Evolutionary conservation across 1,284 basidiomycete species (phyloP), one percentile per base, ranked within the genome.

Genomic region (Rhodotorula sp.): DNA sequence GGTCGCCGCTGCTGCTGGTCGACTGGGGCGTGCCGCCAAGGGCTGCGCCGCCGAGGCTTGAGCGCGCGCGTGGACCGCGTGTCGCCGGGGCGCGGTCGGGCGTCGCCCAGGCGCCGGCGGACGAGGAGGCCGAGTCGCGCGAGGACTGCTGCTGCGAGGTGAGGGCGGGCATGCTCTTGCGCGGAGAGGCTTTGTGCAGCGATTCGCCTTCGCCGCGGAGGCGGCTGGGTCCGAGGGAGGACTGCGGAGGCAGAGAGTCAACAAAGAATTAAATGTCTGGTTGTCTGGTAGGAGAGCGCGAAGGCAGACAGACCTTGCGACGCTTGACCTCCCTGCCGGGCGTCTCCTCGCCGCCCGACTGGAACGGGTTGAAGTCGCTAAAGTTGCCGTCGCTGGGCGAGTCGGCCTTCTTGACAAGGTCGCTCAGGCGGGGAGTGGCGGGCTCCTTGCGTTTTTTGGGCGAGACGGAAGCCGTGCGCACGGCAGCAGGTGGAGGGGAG

Each of bases 361-460:
- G 85, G 77, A 86, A 86, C 1, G 85, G 85, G 77, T 86, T 86
- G 76, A 79, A 84, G 69, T 85, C 83, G 23, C 83, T 84, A 74
- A 85, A 86, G 7, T 63, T 63, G 61, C 61, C 61, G 27, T 55
- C 53, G 9, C 52, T 44, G 34, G 49, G 58, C 42, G 53, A 45
- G 10, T 23, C 53, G 12, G 44, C 61, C 25, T 53, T 55, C 53
- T 54, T 54, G 53, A 54, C 53, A 19, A 59, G 45, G 5, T 54
- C 54, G 23, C 62, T 58, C 14, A 57, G 25, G 23, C 56, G 57
- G 17, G 63, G 48, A 56, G 49, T 74, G n/a, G 48, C 19, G 9
- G 55, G 56, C 27, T 48, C 60, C 17, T 74, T 71, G 56, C 64
- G 67, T 63, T 72, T 72, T 48, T 68, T 64, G 5, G 72, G 70